These are phyloP conservation scores for Candida ortonii DNA, from an alignment of 805 yeast species.

Conservation along the genomic window DNA sequence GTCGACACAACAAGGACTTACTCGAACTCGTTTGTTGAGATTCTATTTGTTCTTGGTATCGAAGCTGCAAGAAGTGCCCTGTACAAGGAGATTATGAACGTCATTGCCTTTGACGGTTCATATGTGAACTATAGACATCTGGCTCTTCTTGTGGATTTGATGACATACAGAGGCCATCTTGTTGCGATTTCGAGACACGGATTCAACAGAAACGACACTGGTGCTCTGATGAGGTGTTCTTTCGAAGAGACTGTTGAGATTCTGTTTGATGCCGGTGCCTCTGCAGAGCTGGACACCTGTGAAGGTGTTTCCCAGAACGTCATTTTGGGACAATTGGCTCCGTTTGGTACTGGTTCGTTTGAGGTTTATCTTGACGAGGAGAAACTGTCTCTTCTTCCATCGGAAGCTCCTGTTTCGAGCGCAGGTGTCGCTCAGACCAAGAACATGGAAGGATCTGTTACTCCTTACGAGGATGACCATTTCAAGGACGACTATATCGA, in stretches of 20 bases:
- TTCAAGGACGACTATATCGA: constrained; percentile 59
- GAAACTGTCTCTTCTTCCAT: constrained; percentile 64
- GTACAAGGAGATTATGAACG: constrained; percentile 92
- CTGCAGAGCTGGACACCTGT: constrained; percentile 97
- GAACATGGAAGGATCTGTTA: constrained; percentile 75
- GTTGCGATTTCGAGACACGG: constrained; percentile 99
- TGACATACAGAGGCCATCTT: constrained; percentile 97
- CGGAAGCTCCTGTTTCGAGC: constrained; percentile 40
- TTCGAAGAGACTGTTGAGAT: constrained; percentile 99
- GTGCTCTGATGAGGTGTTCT: constrained; percentile 98
- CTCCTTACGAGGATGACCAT: constrained; percentile 79
- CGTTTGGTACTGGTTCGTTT: constrained; percentile 97
- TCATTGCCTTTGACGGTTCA: constrained; percentile 99
- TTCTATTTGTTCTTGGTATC: constrained; percentile 92
- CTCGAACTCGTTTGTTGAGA: constrained; percentile 95
- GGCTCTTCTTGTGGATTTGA: constrained; percentile 95
- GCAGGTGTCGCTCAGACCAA: constrained; percentile 40
- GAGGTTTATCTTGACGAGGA: constrained; percentile 93
- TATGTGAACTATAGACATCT: constrained; percentile 97
- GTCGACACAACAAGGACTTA: constrained; percentile 88
- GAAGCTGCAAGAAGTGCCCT: constrained; percentile 97
- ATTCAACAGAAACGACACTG: constrained; percentile 97
- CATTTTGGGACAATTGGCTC: constrained; percentile 97
- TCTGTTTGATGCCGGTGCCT: constrained; percentile 94
- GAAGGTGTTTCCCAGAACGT: constrained; percentile 98